Conservation (phyloP, 345 rosid genomes). For the Eucalyptus sp. region DNA sequence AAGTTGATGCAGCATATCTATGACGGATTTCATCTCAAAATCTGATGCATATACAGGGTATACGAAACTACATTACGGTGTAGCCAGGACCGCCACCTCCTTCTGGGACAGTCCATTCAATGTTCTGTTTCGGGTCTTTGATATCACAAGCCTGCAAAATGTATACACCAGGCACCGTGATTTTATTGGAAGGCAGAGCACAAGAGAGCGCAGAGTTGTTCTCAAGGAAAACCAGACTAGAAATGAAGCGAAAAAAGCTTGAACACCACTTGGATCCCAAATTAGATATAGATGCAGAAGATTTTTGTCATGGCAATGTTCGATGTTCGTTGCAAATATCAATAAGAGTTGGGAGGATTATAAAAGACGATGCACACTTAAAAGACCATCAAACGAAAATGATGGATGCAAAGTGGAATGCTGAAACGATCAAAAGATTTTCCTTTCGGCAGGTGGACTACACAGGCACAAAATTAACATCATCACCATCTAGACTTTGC, state of each 20-base stretch:
- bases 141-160: slow-evolving; percentile 68
- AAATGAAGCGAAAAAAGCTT: not conserved
- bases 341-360: not conserved
- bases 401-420: not conserved
- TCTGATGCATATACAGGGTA: not conserved
- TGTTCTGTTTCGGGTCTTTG: slow-evolving; percentile 93
- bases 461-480: not conserved
- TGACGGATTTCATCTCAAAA: not conserved
- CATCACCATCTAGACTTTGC: not conserved
- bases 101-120: slow-evolving; percentile 92
- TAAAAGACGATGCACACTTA: not conserved
- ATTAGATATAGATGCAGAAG: not conserved
- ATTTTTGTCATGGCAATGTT: not conserved
- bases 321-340: not conserved
- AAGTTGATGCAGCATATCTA: not conserved
- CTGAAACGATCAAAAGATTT: not conserved
- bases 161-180: not conserved
- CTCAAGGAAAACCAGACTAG: not conserved
- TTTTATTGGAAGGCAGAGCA: not conserved
- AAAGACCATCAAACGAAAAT: not conserved
- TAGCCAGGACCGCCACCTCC: slow-evolving; percentile 97
- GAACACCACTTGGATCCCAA: not conserved
- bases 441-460: not conserved
- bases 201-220: not conserved
- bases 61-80: slow-evolving; percentile 48